These are phyloP conservation scores for Cercospora sojina DNA, from an alignment of 2,329 filamentous ascomycete genomes.

Conservation along the genomic window DNA sequence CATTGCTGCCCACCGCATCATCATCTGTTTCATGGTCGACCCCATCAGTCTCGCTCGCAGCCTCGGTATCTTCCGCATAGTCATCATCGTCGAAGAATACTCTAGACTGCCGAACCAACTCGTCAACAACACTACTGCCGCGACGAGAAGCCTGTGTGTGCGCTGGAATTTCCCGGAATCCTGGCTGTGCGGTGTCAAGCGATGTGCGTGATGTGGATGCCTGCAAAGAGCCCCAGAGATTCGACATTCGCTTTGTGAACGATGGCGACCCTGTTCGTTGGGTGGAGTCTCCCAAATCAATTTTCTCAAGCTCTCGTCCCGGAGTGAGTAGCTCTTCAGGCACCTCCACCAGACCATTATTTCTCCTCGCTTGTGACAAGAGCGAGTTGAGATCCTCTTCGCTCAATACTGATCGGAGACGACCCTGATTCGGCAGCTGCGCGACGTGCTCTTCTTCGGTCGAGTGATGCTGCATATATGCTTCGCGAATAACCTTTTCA, in stretches of 20 bases:
- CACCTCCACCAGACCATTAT: constrained; percentile 34
- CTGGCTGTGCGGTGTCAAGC: constrained; percentile 26
- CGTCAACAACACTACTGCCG: constrained; percentile 43
- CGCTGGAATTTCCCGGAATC: constrained; percentile 14
- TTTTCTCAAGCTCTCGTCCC: constrained; percentile 18
- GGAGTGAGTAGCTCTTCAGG: constrained; percentile 29
- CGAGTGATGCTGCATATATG: constrained; percentile 47
- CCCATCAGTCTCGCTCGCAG: constrained; percentile 10
- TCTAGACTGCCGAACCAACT: constrained; percentile 47
- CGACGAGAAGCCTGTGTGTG: constrained; percentile 20
- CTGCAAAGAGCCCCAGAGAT: constrained; percentile 31
- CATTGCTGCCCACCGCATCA: neutral
- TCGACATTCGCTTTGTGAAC: constrained; percentile 35
- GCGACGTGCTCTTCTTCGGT: constrained; percentile 30
- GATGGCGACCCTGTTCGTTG: constrained; percentile 33
- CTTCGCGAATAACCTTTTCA: constrained; percentile 65
- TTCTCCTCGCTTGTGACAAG: constrained; percentile 38
- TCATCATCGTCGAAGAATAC: constrained; percentile 53
- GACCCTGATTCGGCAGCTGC: constrained; percentile 29
- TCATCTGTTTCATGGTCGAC: constrained; percentile 16
- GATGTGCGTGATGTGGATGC: constrained; percentile 24
- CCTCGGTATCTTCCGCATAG: constrained; percentile 33
- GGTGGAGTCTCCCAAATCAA: constrained; percentile 17
- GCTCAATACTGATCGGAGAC: constrained; percentile 42
- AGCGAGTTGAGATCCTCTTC: constrained; percentile 49